Percentiles rank a stretch among this genome's conserved stretches.
phyloP scores from a whole-genome alignment of 805 yeast genomes.

The Saccharomyces kudriavzevii region DNA sequence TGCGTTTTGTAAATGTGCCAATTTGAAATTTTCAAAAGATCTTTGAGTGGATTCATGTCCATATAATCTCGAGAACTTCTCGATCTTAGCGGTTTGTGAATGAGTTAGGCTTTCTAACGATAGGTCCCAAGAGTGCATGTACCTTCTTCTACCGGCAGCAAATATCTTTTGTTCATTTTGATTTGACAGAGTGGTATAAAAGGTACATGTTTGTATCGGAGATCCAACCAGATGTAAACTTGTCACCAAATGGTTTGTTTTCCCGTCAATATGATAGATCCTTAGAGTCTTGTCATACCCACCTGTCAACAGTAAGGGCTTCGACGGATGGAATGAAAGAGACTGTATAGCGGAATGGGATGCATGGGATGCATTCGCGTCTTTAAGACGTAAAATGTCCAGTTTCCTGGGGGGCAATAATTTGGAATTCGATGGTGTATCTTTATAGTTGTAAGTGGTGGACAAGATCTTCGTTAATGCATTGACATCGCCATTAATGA shows the following conservation, averaged over 20 bases:
- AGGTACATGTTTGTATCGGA: conserved; percentile 66
- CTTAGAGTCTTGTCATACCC: conserved; percentile 89
- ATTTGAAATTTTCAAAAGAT: conserved; percentile 77
- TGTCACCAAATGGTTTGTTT: conserved; percentile 69
- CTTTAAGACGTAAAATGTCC: conserved; percentile 75
- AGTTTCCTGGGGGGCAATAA: conserved; percentile 62
- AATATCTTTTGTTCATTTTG: conserved; percentile 41
- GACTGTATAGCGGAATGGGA: conserved; percentile 81
- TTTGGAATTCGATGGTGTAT: conserved; percentile 34
- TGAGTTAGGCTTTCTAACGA: conserved; percentile 24
- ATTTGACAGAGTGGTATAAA: conserved; percentile 22
- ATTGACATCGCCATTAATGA: conserved; percentile 34
- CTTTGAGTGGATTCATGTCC: conserved; percentile 84
- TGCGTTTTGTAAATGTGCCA: conserved; percentile 40
- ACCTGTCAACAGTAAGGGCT: conserved; percentile 75
- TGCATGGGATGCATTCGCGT: conserved; percentile 65
- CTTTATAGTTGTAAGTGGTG: conserved; percentile 35
- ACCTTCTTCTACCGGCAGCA: conserved; percentile 87
- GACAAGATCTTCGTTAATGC: conserved; percentile 35
- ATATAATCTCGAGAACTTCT: conserved; percentile 79
- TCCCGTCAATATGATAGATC: conserved; percentile 86
- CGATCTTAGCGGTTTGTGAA: conserved; percentile 39
- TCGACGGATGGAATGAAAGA: conserved; percentile 69
- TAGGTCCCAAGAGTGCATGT: conserved; percentile 88
- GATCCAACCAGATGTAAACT: conserved; percentile 70